These are phyloP conservation scores for Vitis hybrid DNA, from an alignment of 177 flowering plant species.

Conservation along the genomic window DNA sequence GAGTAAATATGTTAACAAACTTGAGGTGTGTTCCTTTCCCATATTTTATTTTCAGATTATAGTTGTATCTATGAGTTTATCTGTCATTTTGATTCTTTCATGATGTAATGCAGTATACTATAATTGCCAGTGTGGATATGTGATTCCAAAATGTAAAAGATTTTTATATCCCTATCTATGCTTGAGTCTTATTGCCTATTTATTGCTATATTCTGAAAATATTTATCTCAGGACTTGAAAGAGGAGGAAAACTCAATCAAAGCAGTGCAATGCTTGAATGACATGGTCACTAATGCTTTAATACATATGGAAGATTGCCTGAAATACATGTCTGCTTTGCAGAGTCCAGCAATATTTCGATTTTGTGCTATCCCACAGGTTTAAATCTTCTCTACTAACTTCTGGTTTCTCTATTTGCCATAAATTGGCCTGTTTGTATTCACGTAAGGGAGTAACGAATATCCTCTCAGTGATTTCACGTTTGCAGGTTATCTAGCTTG, in stretches of 20 bases:
- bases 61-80: not conserved
- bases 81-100: not conserved
- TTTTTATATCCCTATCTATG: not conserved
- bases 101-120: not conserved
- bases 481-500: no score
- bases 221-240: constrained; percentile 71
- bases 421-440: not conserved
- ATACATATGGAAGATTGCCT: constrained; percentile 79
- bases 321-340: constrained; percentile 72
- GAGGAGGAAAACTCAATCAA: constrained; percentile 78
- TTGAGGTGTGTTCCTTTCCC: constrained; percentile 59
- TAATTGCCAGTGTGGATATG: not conserved
- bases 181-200: not conserved
- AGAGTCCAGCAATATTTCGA: constrained; percentile 62
- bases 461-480: not conserved
- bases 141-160: not conserved
- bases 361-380: constrained; percentile 99
- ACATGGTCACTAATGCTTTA: constrained; percentile 94
- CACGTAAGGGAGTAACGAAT: not conserved
- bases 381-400: not conserved
- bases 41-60: constrained; percentile 7
- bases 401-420: not conserved
- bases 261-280: constrained; percentile 91
- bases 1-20: constrained; percentile 90
- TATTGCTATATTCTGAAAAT: constrained; percentile 1